Conservation (phyloP, 768 basidiomycete genomes). For the Panus rudis region DNA sequence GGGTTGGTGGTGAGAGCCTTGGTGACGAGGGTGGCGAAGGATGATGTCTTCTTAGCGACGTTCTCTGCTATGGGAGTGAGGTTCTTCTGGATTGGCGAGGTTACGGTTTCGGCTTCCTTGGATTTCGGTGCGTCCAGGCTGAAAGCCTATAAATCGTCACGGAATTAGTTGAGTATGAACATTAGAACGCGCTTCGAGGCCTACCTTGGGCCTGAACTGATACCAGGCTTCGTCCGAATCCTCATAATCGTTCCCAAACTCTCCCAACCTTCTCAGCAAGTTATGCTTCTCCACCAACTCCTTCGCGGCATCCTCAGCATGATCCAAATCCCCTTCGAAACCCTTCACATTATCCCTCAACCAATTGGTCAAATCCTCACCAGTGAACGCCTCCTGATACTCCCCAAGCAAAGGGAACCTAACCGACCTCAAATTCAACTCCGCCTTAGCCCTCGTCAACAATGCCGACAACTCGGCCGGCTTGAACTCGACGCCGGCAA, state of each 20-base stretch:
- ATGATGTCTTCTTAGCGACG: conserved; percentile 62
- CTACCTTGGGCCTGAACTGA: conserved; percentile 76
- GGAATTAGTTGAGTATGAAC: neutral
- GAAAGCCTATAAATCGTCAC: conserved; percentile 48
- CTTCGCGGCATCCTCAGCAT: conserved; percentile 64
- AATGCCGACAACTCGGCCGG: conserved; percentile 61
- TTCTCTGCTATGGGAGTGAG: conserved; percentile 41
- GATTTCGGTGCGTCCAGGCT: conserved; percentile 37
- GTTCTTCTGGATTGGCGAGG: conserved; percentile 24
- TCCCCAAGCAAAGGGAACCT: conserved; percentile 78
- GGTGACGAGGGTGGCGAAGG: conserved; percentile 62
- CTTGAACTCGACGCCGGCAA: conserved; percentile 69
- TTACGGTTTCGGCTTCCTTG: conserved; percentile 14
- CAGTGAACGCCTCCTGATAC: conserved; percentile 80
- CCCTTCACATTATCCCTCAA: conserved; percentile 70
- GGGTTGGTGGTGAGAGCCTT: conserved; percentile 53
- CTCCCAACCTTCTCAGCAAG: conserved; percentile 67
- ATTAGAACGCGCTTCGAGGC: conserved; percentile 8
- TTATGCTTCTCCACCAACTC: conserved; percentile 49
- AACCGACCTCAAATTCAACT: conserved; percentile 64
- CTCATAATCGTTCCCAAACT: conserved; percentile 78
- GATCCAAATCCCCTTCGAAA: conserved; percentile 71
- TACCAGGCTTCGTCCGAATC: conserved; percentile 73
- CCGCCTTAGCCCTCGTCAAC: conserved; percentile 61
- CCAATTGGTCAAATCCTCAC: conserved; percentile 87